phyloP scores from a whole-genome alignment of 805 yeast species.

The Isabelozyma gotoi region DNA sequence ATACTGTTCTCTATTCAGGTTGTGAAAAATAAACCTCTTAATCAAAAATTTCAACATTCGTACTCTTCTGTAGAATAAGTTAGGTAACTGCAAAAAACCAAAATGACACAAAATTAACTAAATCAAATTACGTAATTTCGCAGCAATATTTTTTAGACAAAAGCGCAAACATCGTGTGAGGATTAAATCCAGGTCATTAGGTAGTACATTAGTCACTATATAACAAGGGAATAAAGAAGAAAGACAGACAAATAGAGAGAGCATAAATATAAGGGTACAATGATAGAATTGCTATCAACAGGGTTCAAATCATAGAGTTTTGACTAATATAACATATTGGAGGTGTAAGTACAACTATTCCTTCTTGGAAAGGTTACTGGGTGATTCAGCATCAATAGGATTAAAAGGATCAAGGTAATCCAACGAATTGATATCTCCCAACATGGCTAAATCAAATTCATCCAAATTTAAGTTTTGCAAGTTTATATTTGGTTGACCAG shows the following conservation, averaged over 20 bases:
- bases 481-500: conserved; percentile 7
- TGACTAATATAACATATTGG: no score
- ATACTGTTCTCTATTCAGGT: no score
- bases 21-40: no score
- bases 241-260: neutral
- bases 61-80: no score
- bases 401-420: conserved; percentile 27
- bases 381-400: conserved; percentile 1
- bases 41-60: no score
- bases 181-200: no score
- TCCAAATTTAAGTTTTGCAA: conserved; percentile 15
- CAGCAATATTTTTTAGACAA: no score
- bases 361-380: neutral
- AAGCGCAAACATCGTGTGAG: no score
- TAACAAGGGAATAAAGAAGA: neutral
- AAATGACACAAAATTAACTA: no score
- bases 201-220: neutral
- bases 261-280: neutral
- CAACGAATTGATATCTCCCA: conserved; percentile 16
- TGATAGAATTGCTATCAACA: neutral
- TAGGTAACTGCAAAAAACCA: no score
- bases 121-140: no score
- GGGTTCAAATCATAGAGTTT: no score
- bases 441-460: conserved; percentile 17
- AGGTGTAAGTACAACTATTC: neutral